A percentile compares a stretch with the other conserved stretches of the same genome.
phyloP scores from a whole-genome alignment of 352 stramenopile species.

The Pythium myriotylum region DNA sequence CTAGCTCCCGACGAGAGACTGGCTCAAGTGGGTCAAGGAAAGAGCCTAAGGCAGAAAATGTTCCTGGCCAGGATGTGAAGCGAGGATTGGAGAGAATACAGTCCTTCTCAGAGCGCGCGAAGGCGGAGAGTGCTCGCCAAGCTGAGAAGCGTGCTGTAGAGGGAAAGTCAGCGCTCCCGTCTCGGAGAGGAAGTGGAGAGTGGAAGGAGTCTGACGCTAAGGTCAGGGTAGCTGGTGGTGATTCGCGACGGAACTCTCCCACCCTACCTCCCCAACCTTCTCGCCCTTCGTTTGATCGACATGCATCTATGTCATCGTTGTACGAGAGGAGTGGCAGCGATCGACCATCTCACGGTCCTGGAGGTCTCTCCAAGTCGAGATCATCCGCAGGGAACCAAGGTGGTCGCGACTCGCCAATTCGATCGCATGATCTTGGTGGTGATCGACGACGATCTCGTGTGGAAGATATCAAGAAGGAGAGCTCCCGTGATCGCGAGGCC shows the following conservation, averaged over 20 bases:
- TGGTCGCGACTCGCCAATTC: conserved; percentile 25
- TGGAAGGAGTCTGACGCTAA: conserved; percentile 20
- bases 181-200: conserved; percentile 25
- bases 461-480: conserved; percentile 30
- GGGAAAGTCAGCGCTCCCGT: background rate
- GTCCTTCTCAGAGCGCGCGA: too few species aligned
- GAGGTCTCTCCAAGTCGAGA: conserved; percentile 20
- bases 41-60: too few species aligned
- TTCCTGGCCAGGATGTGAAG: too few species aligned
- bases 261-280: conserved; percentile 22
- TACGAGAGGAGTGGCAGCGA: conserved; percentile 21
- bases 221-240: background rate
- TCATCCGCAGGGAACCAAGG: conserved; percentile 11
- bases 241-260: conserved; percentile 8
- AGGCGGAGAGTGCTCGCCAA: too few species aligned
- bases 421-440: background rate
- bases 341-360: conserved; percentile 4
- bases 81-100: too few species aligned
- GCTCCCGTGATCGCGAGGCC: conserved; percentile 16
- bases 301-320: conserved; percentile 43
- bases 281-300: conserved; percentile 47
- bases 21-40: background rate
- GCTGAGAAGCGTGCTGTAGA: too few species aligned
- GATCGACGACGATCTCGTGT: conserved; percentile 25
- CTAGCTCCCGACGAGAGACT: conserved; percentile 2